Base-by-base conservation (phyloP, 306 rosid species). In the Hippophae tibetana region DNA sequence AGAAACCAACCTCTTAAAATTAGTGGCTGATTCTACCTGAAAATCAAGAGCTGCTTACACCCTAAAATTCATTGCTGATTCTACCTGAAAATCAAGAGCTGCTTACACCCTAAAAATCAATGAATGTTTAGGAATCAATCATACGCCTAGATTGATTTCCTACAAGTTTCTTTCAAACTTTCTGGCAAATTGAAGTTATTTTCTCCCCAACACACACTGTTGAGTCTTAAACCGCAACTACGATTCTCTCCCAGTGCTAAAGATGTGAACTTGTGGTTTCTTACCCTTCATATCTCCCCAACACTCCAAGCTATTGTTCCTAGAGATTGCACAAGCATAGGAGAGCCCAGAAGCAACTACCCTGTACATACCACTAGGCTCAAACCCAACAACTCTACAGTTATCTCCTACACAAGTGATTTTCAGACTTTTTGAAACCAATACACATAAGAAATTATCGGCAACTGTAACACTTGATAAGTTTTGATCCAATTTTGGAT, bases 181-280 rank as follows among this genome's bases (percentile, higher is more conserved):
- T 31, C 52, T 10, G 95, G 98, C 72, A 83, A 26, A 47, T 43
- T 66, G 70, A 92, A 92, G 54, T 64, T 58, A n/a, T 76, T 62
- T 38, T 70, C 44, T 3, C 95, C 98, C 98, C 98, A 92, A 58
- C 98, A 92, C n/a, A 52, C 62, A 61, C 80, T 31, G 13, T 76
- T 47, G 9, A 8, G 7, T 6, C 74, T 61, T 42, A 85, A 62
- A 54, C 71, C 98, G 14, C 98, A 92, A 41, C 89, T 69, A 42
- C 96, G 70, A 26, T 72, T 72, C 38, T 87, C 81, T 23, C 87
- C 98, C 79, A 83, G 81, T 5, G 98, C 98, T 76, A 92, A 26
- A 7, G 84, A 60, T 52, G 23, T 44, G 74, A 92, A 87, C 13
- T 9, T 13, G 58, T 43, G 85, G 87, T 7, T 7, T 60, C 45